phyloP scores from a whole-genome alignment of 2,329 filamentous ascomycete species.

The Microcyclosporella mali region DNA sequence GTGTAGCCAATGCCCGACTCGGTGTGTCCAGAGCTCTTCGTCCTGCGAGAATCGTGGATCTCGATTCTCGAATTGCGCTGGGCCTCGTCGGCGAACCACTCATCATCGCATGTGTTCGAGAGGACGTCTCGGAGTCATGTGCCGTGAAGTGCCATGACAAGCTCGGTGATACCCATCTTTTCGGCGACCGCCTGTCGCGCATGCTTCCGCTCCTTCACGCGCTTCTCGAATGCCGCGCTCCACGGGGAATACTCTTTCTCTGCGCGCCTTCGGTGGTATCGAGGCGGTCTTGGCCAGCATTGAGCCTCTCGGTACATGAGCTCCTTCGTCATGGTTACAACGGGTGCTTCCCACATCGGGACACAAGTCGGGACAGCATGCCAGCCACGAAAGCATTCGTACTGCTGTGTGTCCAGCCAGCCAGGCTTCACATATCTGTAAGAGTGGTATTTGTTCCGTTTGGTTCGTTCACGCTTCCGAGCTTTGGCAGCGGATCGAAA shows the following conservation, averaged over 20 bases:
- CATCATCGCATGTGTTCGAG: too few relatives aligned
- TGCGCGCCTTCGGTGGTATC: not conserved
- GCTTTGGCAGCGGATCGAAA: conserved; percentile 14
- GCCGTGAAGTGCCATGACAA: too few relatives aligned
- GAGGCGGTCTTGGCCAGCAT: not conserved
- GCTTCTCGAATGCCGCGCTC: not conserved
- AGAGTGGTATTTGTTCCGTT: conserved; percentile 11
- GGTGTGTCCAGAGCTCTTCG: too few relatives aligned
- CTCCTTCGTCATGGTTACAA: not conserved
- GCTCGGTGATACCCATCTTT: too few relatives aligned
- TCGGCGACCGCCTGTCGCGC: not conserved
- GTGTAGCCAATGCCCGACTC: too few relatives aligned
- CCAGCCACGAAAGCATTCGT: not conserved
- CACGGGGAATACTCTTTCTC: not conserved
- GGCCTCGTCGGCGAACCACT: too few relatives aligned
- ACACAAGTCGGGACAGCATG: not conserved
- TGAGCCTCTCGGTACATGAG: conserved; percentile 1
- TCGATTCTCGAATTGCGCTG: too few relatives aligned
- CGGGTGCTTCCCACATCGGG: not conserved
- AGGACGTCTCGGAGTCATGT: too few relatives aligned
- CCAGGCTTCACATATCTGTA: conserved; percentile 11
- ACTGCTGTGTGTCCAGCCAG: conserved; percentile 7
- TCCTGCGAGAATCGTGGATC: too few relatives aligned
- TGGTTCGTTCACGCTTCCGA: conserved; percentile 6
- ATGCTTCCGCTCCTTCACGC: not conserved